Percentiles rank a stretch among this genome's conserved stretches.
Evolutionary conservation across 2,329 filamentous ascomycete genomes (phyloP).

Genomic region (Hypoxylon sp.): DNA sequence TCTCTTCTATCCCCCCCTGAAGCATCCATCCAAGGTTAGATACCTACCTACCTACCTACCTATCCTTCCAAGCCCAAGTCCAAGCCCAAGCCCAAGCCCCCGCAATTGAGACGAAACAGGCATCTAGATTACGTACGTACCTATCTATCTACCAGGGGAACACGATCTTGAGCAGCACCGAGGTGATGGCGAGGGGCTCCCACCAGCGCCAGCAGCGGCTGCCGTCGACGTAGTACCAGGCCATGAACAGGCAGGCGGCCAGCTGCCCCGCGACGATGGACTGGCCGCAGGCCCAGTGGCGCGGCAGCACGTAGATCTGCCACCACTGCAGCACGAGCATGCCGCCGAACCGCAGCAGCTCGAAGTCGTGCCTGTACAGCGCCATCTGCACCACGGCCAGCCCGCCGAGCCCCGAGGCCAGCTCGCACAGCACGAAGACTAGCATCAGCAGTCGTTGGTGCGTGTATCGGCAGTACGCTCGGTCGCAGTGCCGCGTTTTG

Average conservation of each 20-base stretch:
- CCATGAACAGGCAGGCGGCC: slow-evolving; percentile 30
- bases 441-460: slow-evolving; percentile 25
- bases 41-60: background rate
- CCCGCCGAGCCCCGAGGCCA: slow-evolving; percentile 1
- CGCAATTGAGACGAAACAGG: too few species aligned
- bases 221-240: slow-evolving; percentile 33
- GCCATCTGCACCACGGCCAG: slow-evolving; percentile 19
- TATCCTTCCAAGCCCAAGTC: background rate
- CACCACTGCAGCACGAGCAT: slow-evolving; percentile 34
- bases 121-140: too few species aligned
- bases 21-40: too few species aligned
- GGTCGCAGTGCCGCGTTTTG: slow-evolving; percentile 22
- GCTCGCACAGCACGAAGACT: slow-evolving; percentile 26
- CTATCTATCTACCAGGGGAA: slow-evolving; percentile 29
- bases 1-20: too few species aligned
- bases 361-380: slow-evolving; percentile 29
- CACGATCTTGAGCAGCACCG: slow-evolving; percentile 34
- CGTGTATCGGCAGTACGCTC: slow-evolving; percentile 27
- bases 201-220: slow-evolving; percentile 28
- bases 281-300: slow-evolving; percentile 21
- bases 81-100: background rate
- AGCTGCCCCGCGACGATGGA: slow-evolving; percentile 32
- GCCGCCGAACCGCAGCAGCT: slow-evolving; percentile 25
- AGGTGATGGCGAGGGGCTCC: slow-evolving; percentile 30
- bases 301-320: slow-evolving; percentile 36